Evolutionary conservation across 352 stramenopile genomes (phyloP).

Genomic region (Globisporangium nodosum): DNA sequence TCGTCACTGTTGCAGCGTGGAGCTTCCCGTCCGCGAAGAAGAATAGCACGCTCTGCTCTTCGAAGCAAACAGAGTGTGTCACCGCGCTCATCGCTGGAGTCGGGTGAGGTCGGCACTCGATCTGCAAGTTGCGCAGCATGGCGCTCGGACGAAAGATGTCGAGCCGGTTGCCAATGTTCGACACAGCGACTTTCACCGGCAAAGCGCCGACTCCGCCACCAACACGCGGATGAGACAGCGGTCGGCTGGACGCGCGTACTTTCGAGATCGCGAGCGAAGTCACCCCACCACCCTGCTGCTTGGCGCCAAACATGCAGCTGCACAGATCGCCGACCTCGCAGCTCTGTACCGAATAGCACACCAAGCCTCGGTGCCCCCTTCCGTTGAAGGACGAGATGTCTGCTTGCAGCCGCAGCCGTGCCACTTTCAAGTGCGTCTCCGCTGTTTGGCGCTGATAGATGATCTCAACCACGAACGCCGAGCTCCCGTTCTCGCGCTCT

Average conservation of each 20-base stretch:
- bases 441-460: slow-evolving; percentile 40
- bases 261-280: slow-evolving; percentile 31
- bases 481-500: slow-evolving; percentile 51
- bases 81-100: slow-evolving; percentile 18
- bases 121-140: slow-evolving; percentile 29
- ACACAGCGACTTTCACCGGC: slow-evolving; percentile 27
- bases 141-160: slow-evolving; percentile 30
- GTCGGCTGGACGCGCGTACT: neutral
- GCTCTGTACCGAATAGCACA: slow-evolving; percentile 46
- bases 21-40: slow-evolving; percentile 28
- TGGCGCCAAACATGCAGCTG: slow-evolving; percentile 40
- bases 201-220: neutral
- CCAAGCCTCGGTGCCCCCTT: slow-evolving; percentile 13
- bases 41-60: slow-evolving; percentile 32
- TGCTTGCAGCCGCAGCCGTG: slow-evolving; percentile 51
- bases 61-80: slow-evolving; percentile 32
- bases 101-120: slow-evolving; percentile 22
- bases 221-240: neutral
- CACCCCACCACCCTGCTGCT: slow-evolving; percentile 13
- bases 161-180: slow-evolving; percentile 32
- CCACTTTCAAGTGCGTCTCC: slow-evolving; percentile 45
- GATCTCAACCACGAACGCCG: slow-evolving; percentile 53
- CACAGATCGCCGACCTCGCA: slow-evolving; percentile 47
- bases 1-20: slow-evolving; percentile 20
- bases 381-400: slow-evolving; percentile 21